Evolutionary conservation across 305 asterid genomes (phyloP).

Genomic region (Solanum chacoense): DNA sequence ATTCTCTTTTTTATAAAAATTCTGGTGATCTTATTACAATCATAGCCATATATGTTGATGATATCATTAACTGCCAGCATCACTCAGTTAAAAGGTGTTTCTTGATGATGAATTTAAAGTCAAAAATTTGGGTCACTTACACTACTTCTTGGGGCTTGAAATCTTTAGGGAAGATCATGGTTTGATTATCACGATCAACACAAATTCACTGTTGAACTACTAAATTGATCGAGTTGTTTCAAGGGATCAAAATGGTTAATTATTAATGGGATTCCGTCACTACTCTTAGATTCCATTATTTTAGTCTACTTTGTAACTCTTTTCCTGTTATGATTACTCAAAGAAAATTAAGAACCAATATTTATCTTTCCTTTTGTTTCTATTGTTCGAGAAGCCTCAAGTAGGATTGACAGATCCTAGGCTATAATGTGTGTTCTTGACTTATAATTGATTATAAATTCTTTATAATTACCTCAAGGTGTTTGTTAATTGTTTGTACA

Average conservation of each 20-base stretch:
- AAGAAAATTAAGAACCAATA: not conserved
- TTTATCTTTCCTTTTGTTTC: not conserved
- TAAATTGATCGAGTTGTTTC: not conserved
- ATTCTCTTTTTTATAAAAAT: too few relatives aligned
- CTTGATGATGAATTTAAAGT: too few relatives aligned
- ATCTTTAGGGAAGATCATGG: not conserved
- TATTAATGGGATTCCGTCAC: not conserved
- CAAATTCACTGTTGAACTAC: not conserved
- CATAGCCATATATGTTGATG: too few relatives aligned
- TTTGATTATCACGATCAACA: too few relatives aligned
- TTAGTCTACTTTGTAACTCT: not conserved
- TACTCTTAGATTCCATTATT: not conserved
- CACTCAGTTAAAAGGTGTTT: too few relatives aligned
- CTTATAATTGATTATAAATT: not conserved
- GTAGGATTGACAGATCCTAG: not conserved
- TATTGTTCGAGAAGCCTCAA: not conserved
- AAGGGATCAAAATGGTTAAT: not conserved
- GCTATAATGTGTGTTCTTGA: not conserved
- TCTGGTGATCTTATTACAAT: too few relatives aligned
- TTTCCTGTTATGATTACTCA: not conserved
- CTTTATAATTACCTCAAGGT: constrained; percentile 37
- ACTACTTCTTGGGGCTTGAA: not conserved
- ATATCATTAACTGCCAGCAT: too few relatives aligned
- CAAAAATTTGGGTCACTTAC: not conserved
- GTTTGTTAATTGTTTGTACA: constrained; percentile 19